Percentiles rank a stretch among this genome's conserved stretches.
Evolutionary conservation across 2,329 filamentous ascomycete genomes (phyloP).

Genomic region (Didymella pomorum): DNA sequence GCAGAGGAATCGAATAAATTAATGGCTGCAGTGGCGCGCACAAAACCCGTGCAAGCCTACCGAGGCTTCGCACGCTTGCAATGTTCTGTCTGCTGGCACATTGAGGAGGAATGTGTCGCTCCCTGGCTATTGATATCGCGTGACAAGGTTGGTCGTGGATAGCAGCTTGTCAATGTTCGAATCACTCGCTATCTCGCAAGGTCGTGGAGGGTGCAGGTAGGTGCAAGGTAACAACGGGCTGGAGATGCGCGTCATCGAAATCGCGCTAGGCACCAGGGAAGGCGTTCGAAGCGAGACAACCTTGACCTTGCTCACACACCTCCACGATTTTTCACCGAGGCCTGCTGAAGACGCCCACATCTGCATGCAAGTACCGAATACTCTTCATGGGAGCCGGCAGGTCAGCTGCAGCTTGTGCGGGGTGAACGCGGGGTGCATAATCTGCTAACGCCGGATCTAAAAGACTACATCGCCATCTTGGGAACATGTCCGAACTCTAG

Average conservation of each 20-base stretch:
- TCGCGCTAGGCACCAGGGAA: not conserved
- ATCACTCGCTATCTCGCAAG: not conserved
- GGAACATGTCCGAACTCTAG: not conserved
- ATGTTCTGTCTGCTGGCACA: no score
- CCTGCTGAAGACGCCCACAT: not conserved
- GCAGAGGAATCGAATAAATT: not conserved
- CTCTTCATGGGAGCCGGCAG: not conserved
- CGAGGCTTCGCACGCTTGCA: not conserved
- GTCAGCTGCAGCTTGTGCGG: conserved; percentile 6
- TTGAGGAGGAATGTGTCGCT: no score
- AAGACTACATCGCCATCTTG: not conserved
- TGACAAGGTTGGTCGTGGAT: not conserved
- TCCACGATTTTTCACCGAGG: conserved; percentile 1
- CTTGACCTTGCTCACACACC: conserved; percentile 2
- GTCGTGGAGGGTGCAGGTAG: not conserved
- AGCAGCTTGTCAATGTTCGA: not conserved
- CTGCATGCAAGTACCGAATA: not conserved
- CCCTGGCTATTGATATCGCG: no score
- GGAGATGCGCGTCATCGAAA: not conserved
- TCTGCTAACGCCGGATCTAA: not conserved
- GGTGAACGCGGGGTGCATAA: not conserved
- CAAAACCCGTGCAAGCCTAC: not conserved
- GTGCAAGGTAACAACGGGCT: not conserved
- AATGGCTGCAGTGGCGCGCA: not conserved
- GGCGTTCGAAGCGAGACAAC: not conserved